Base-by-base conservation (phyloP, 805 yeast species). In the Pichia rugopelliculosa region DNA sequence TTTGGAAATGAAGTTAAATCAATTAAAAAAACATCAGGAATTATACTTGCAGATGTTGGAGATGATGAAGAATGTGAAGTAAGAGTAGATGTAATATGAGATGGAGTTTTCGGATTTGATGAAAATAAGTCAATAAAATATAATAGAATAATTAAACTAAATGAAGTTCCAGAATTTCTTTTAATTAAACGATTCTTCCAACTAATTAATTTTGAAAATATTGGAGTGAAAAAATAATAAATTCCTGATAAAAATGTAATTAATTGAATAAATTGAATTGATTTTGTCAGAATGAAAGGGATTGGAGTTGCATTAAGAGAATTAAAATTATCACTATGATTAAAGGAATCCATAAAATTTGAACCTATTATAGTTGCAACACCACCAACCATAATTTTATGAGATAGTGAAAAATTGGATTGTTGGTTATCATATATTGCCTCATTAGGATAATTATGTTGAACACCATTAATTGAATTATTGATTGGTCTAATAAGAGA, bases 321-420 rank as follows among this genome's bases (percentile, higher is more conserved):
- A 9, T 36, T 18, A 36, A 21, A 39, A 9, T 33, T 22, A 36
- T 39, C 25, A 3, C 24, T 7, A 26, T 20, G 17, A 20, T 9
- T 13, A 21, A 37, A 39, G 8, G 54, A 56, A 9, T 49, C 54
- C 40, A 61, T 56, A 27, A 62, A 9, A 47, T 64, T 68, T 2
- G 66, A 48, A 1, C 70, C 70, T 11, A 63, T 53, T 53, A 65
- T 46, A 0, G 68, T 53, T 1, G 70, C 62, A 60, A 67, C 58
- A 18, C 70, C 69, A 18, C 66, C 70, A 25, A 66, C 47, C 26
- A 66, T 40, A 3, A 66, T 23, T 40, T 64, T 46, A n/a, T 27
- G 21, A 22, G 42, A 26, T 12, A 41, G 7, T 3, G 26, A 30
- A 11, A 11, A 33, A 30, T 20, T 21, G 18, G 10, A 4, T 8